Percentiles rank a stretch among this genome's conserved stretches.
Conservation (phyloP, 768 basidiomycete species). For the Lentinula boryana region DNA sequence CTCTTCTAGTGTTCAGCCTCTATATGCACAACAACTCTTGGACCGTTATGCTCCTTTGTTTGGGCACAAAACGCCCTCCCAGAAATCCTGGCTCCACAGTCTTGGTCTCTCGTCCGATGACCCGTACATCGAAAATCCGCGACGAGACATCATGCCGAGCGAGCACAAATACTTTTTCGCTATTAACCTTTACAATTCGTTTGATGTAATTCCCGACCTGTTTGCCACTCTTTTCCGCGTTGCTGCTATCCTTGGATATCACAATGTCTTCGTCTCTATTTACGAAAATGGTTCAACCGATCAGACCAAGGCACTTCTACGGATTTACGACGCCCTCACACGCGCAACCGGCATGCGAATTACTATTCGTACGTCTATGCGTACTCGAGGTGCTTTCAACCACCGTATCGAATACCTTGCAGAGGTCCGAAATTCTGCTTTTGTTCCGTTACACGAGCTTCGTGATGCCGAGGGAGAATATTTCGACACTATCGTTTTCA, state of each 20-base stretch:
- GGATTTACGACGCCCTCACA: constrained; percentile 92
- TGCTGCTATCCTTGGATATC: constrained; percentile 87
- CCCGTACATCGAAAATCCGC: constrained; percentile 30
- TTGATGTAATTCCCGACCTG: constrained; percentile 96
- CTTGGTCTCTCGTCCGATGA: constrained; percentile 42
- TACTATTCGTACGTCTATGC: constrained; percentile 87
- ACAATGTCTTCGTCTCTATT: constrained; percentile 97
- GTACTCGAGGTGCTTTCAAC: constrained; percentile 93
- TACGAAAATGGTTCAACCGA: constrained; percentile 99
- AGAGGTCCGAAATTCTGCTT: constrained; percentile 98
- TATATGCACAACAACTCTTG: constrained; percentile 78
- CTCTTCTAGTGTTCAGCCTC: constrained; percentile 74
- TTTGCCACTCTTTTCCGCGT: constrained; percentile 96
- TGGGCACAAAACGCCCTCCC: constrained; percentile 62
- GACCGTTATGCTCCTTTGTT: constrained; percentile 84
- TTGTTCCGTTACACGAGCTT: constrained; percentile 92
- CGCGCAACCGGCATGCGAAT: constrained; percentile 87
- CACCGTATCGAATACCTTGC: constrained; percentile 99
- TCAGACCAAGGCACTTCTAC: constrained; percentile 94
- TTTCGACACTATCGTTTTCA: constrained; percentile 96
- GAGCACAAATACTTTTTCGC: constrained; percentile 99
- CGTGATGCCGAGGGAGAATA: constrained; percentile 89
- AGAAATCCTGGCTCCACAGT: constrained; percentile 54
- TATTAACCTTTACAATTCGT: constrained; percentile 99
- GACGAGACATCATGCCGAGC: constrained; percentile 34